Evolutionary conservation across 306 rosid genomes (phyloP).

Genomic region (Vigna unguiculata): DNA sequence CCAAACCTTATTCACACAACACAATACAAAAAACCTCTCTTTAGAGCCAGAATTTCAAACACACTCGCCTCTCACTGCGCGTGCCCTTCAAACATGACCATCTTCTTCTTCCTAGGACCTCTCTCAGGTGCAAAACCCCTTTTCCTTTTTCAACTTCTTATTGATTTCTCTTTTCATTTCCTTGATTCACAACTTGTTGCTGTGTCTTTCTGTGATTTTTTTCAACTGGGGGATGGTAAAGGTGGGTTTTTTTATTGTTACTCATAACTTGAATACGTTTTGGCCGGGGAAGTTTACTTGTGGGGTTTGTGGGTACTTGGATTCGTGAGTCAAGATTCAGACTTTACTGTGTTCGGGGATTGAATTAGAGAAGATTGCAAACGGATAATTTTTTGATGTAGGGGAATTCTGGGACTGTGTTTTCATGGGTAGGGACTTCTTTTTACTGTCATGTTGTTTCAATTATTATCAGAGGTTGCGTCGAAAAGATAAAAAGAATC

Average conservation of each 20-base stretch:
- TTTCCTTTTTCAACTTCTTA: conserved; percentile 31
- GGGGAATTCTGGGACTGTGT: background rate
- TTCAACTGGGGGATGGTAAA: conserved; percentile 38
- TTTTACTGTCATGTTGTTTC: conserved; percentile 20
- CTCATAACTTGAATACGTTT: background rate
- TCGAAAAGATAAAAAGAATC: conserved; percentile 1
- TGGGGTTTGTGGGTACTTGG: conserved; percentile 25
- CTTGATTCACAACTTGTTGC: conserved; percentile 4
- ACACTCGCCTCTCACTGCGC: conserved; percentile 13
- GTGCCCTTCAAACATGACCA: background rate
- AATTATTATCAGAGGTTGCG: background rate
- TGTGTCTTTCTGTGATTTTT: conserved; percentile 10
- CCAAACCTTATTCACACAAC: background rate
- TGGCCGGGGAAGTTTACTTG: background rate
- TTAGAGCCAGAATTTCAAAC: background rate
- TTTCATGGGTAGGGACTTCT: conserved; percentile 14
- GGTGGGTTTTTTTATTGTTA: conserved; percentile 29
- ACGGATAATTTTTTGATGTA: background rate
- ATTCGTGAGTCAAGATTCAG: conserved; percentile 26
- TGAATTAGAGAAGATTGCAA: conserved; percentile 6
- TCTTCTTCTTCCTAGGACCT: conserved; percentile 32
- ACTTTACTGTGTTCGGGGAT: conserved; percentile 18
- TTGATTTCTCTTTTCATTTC: background rate
- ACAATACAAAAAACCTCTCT: background rate
- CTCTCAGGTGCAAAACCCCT: conserved; percentile 24